These are phyloP conservation scores for Aspergillus niger DNA, from an alignment of 2,329 filamentous ascomycete genomes.

Conservation along the genomic window DNA sequence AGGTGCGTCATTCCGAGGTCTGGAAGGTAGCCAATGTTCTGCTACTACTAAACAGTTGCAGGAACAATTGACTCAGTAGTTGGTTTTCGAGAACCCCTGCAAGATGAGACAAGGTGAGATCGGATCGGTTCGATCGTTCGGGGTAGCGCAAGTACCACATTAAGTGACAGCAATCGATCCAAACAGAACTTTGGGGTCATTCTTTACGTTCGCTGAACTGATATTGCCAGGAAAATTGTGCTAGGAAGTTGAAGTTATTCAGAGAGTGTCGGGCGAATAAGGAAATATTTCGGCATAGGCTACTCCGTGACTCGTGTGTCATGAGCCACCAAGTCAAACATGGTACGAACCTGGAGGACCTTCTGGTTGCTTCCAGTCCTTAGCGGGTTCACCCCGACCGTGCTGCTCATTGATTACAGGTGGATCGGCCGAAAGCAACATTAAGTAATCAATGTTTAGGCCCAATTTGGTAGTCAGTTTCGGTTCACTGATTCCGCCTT, in stretches of 20 bases:
- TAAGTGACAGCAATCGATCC: neutral
- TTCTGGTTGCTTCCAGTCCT: conserved; percentile 16
- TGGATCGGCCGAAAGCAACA: neutral
- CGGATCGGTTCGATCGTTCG: conserved; percentile 2
- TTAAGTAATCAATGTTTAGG: neutral
- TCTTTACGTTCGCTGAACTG: neutral
- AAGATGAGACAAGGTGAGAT: conserved; percentile 14
- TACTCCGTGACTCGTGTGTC: neutral
- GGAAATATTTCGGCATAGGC: too few relatives aligned
- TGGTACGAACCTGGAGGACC: too few relatives aligned
- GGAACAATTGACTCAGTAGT: neutral
- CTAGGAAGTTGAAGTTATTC: neutral
- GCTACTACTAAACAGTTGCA: neutral
- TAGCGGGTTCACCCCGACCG: neutral
- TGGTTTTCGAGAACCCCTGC: conserved; percentile 3
- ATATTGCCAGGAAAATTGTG: neutral
- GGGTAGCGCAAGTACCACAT: neutral
- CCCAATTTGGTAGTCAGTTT: neutral
- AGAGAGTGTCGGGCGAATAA: too few relatives aligned
- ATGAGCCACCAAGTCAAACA: neutral
- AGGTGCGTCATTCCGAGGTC: neutral
- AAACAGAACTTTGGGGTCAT: neutral
- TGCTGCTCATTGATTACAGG: neutral
- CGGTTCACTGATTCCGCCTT: neutral
- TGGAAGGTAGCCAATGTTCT: neutral